Evolutionary conservation across 2,329 filamentous ascomycete genomes (phyloP).

Genomic region (Xylariaceae sp.): DNA sequence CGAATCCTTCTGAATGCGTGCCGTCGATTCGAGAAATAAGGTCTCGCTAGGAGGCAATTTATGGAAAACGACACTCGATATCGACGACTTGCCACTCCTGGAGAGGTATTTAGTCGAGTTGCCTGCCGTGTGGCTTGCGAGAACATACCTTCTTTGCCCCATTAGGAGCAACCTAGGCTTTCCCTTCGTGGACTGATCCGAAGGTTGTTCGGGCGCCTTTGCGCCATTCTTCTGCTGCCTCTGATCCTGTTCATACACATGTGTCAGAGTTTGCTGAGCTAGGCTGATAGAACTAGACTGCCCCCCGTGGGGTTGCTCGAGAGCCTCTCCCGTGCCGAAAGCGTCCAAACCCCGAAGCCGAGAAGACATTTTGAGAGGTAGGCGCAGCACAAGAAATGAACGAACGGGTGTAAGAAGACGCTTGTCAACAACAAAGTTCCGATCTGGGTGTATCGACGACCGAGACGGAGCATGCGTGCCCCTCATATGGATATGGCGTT

Average conservation of each 20-base stretch:
- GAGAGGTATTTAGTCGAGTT: slow-evolving; percentile 19
- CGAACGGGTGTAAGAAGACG: slow-evolving; percentile 16
- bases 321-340: slow-evolving; percentile 22
- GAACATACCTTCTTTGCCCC: slow-evolving; percentile 83
- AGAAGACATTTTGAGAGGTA: slow-evolving; percentile 31
- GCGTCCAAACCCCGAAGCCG: slow-evolving; percentile 33
- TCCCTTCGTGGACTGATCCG: slow-evolving; percentile 56
- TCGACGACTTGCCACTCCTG: slow-evolving; percentile 97
- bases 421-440: slow-evolving; percentile 17
- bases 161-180: slow-evolving; percentile 90
- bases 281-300: slow-evolving; percentile 50
- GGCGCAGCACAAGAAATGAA: slow-evolving; percentile 1
- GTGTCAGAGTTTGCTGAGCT: slow-evolving; percentile 65
- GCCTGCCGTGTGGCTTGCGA: neutral
- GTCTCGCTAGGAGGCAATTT: slow-evolving; percentile 97
- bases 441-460: slow-evolving; percentile 9
- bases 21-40: slow-evolving; percentile 92
- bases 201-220: slow-evolving; percentile 48
- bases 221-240: slow-evolving; percentile 52
- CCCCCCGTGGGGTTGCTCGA: slow-evolving; percentile 16
- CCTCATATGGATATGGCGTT: slow-evolving; percentile 19
- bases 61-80: slow-evolving; percentile 98
- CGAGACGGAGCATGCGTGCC: slow-evolving; percentile 13
- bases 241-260: slow-evolving; percentile 64
- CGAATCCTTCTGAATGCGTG: slow-evolving; percentile 89